A percentile compares a stretch with the other conserved stretches of the same genome.
phyloP scores from a whole-genome alignment of 805 yeast genomes.

The Wickerhamomyces ciferrii region DNA sequence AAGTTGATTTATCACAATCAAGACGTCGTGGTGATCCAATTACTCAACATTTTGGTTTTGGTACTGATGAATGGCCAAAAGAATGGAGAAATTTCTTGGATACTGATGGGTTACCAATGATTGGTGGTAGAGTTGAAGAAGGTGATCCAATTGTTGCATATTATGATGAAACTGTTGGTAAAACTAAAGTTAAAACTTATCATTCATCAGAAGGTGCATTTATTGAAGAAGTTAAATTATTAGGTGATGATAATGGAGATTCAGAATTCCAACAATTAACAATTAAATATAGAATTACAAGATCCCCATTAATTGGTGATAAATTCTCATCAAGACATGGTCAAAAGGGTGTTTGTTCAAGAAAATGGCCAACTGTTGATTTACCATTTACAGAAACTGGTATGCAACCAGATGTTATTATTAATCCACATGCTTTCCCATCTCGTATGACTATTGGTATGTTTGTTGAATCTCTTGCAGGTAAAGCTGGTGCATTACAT shows the following conservation, averaged over 20 bases:
- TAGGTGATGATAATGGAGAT: constrained; percentile 75
- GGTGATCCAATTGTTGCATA: constrained; percentile 96
- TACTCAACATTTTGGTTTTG: constrained; percentile 92
- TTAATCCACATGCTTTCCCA: constrained; percentile 99
- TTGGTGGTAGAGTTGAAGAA: constrained; percentile 84
- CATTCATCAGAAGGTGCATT: constrained; percentile 93
- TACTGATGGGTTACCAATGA: constrained; percentile 85
- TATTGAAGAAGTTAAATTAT: constrained; percentile 89
- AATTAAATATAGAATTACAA: constrained; percentile 83
- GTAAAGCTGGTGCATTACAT: constrained; percentile 96
- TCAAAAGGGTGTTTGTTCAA: constrained; percentile 96
- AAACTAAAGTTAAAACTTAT: constrained; percentile 87
- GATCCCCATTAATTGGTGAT: constrained; percentile 95
- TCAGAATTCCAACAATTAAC: constrained; percentile 80
- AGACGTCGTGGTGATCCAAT: constrained; percentile 93
- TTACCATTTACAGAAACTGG: constrained; percentile 97
- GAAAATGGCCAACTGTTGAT: constrained; percentile 96
- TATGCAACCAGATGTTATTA: constrained; percentile 95
- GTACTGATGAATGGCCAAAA: constrained; percentile 88
- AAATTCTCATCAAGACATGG: constrained; percentile 98
- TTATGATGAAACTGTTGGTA: constrained; percentile 85
- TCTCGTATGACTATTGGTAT: constrained; percentile 99
- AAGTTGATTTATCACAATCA: constrained; percentile 71
- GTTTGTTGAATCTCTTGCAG: constrained; percentile 98
- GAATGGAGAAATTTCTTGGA: constrained; percentile 86